Base-by-base conservation (phyloP, 768 basidiomycete species). In the Stropharia rugosoannulata region DNA sequence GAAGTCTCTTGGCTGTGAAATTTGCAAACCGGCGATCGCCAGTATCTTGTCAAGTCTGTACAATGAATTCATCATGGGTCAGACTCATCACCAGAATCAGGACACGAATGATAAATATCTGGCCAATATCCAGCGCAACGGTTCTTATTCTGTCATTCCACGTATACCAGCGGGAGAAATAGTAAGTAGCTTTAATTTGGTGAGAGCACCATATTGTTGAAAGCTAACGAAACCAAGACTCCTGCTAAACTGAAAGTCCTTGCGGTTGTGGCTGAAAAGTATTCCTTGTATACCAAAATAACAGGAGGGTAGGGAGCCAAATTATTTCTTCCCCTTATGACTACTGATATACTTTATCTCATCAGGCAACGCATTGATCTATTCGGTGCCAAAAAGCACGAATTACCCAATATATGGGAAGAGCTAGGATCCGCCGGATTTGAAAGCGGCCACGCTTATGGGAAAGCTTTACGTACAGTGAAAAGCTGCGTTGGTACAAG, bases 391-490 rank as follows among this genome's bases (percentile, higher is more conserved):
- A 74, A 74, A 54, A 87, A 87, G 64, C 79, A 83, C 57, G 87
- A 89, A 60, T 72, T 89, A 10, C 88, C 87, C 0, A 77, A 76
- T 19, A 89, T 89, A 25, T 82, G 76, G 88, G 83, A 82, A 54
- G 80, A 82, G 61, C 79, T 89, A 5, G 74, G 80, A 53, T 68
- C 71, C 4, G 86, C 84, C 4, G 88, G 88, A 7, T 87, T 91
- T 59, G 86, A 90, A 68, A 86, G 84, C 37, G 88, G 89, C 1
- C 87, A 89, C 62, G 89, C 85, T 0, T 90, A 90, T 64, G 88
- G 87, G 57, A 82, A 82, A 62, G 75, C 80, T 9, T 69, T 90
- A 37, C 75, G 88, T n/a, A 88, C 87, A 0, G 87, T 91, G 49
- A 90, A 91, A 69, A 83, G 81, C 0, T 90, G 89, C 62, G 88